Evolutionary conservation across 768 basidiomycete species (phyloP).

Genomic region (Cystofilobasidium ferigula): DNA sequence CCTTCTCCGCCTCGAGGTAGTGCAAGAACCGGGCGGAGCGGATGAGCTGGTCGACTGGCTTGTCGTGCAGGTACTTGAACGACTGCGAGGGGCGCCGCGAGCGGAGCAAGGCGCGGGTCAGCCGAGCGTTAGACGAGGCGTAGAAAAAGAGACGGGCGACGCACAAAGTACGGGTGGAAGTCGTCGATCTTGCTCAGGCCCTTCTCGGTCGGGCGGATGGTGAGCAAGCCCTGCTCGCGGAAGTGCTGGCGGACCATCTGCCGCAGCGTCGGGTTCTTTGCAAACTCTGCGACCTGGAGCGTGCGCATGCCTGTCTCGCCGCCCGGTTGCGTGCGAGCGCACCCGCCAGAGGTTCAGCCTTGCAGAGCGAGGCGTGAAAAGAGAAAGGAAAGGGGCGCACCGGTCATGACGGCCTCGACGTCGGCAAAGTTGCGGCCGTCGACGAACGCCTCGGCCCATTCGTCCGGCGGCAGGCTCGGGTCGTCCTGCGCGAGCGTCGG

Average conservation of each 20-base stretch:
- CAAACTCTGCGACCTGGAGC: slow-evolving; percentile 79
- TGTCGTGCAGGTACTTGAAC: slow-evolving; percentile 86
- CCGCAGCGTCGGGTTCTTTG: slow-evolving; percentile 80
- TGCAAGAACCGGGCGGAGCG: slow-evolving; percentile 71
- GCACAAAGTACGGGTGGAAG: slow-evolving; percentile 44
- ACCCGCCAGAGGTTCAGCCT: not conserved
- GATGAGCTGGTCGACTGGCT: slow-evolving; percentile 59
- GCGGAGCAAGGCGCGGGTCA: slow-evolving; percentile 7
- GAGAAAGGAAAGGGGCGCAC: slow-evolving; percentile 26
- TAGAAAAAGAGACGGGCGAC: slow-evolving; percentile 35
- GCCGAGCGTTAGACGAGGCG: not conserved
- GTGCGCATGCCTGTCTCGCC: slow-evolving; percentile 33
- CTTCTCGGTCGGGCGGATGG: slow-evolving; percentile 75
- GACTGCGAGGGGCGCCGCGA: slow-evolving; percentile 44
- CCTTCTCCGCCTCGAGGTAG: slow-evolving; percentile 81
- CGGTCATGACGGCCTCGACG: slow-evolving; percentile 32
- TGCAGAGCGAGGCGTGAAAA: not conserved
- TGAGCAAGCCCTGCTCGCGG: slow-evolving; percentile 60
- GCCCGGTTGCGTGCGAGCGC: too few species aligned
- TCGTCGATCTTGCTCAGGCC: slow-evolving; percentile 49
- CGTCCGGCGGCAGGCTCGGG: slow-evolving; percentile 63
- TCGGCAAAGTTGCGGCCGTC: slow-evolving; percentile 39
- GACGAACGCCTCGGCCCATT: slow-evolving; percentile 75
- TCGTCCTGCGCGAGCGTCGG: slow-evolving; percentile 62
- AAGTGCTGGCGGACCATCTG: slow-evolving; percentile 65